Base-by-base conservation (phyloP, 208 protist genomes). In the Endotrypanum monterogeii region DNA sequence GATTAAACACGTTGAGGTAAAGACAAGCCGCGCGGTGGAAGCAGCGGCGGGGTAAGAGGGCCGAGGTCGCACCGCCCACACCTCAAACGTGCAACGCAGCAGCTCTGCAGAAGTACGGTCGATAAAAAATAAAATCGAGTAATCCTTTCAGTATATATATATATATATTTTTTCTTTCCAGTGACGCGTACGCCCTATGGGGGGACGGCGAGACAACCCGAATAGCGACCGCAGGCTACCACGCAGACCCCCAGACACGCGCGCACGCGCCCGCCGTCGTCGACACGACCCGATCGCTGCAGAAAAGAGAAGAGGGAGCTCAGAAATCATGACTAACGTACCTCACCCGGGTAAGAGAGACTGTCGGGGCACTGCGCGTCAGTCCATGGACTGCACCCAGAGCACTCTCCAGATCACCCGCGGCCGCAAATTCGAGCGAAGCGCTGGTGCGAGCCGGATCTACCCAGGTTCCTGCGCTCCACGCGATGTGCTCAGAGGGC, bases 241-340 rank as follows among this genome's bases (percentile, higher is more conserved):
- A 63, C 20, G 20, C 30, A 23, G 58, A 14, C 58, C n/a, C 18
- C 58, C 16, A 28, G 1, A 63, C 3, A 63, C 16, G 20, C 58
- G 11, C 58, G n/a, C 25, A 16, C 23, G 44, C 30, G 14, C 30
- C 32, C n/a, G 57, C 57, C 8, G 32, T 6, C 4, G 32, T 63
- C 16, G 2, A 8, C 23, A 35, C 30, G 16, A 25, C 12, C 7
- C 58, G 35, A 35, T 35, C 35, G 35, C 8, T 16, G 18, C 23
- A 18, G 51, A 20, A n/a, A 3, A 30, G 9, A 30, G 35, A 30
- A 30, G 9, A 30, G 35, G 20, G n/a, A 28, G 12, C 25, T 46
- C 60, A 73, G 56, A 78, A n/a, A 30, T 72, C 63, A 58, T 58
- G 25, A 35, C 67, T 56, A 9, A 78, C 32, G 67, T 78, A 78